phyloP scores from a whole-genome alignment of 345 rosid genomes.

The Microthlaspi erraticum region DNA sequence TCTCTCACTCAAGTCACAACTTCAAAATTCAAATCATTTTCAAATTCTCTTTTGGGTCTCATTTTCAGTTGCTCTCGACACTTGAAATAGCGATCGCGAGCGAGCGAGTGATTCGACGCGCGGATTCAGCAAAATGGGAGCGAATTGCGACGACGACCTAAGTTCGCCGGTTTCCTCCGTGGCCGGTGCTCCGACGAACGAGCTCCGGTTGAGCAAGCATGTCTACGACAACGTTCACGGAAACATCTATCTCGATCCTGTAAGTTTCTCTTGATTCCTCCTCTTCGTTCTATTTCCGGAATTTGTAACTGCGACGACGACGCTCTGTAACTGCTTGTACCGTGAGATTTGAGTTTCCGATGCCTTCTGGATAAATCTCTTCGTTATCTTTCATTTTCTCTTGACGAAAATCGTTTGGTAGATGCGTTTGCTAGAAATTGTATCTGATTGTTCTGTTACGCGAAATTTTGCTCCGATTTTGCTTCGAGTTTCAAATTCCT shows the following conservation, averaged over 20 bases:
- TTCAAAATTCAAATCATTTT: slow-evolving; percentile 23
- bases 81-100: slow-evolving; percentile 23
- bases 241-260: slow-evolving; percentile 81
- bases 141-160: slow-evolving; percentile 55
- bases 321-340: slow-evolving; percentile 3
- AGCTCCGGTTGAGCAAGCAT: slow-evolving; percentile 64
- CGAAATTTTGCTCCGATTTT: slow-evolving; percentile 2
- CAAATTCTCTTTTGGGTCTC: neutral
- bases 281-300: slow-evolving; percentile 2
- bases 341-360: neutral
- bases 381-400: neutral
- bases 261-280: slow-evolving; percentile 23
- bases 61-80: slow-evolving; percentile 7
- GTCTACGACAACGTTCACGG: slow-evolving; percentile 92
- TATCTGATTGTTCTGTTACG: slow-evolving; percentile 4
- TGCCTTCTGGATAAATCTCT: neutral
- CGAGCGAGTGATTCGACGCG: neutral
- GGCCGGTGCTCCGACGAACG: slow-evolving; percentile 42
- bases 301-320: neutral
- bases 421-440: neutral
- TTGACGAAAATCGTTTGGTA: neutral
- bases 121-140: slow-evolving; percentile 55
- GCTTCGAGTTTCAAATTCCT: neutral
- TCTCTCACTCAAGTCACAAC: neutral
- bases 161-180: slow-evolving; percentile 39